Percentiles rank a stretch among this genome's conserved stretches.
phyloP scores from a whole-genome alignment of 2,329 filamentous ascomycete genomes.

The Samsoniella hepiali region DNA sequence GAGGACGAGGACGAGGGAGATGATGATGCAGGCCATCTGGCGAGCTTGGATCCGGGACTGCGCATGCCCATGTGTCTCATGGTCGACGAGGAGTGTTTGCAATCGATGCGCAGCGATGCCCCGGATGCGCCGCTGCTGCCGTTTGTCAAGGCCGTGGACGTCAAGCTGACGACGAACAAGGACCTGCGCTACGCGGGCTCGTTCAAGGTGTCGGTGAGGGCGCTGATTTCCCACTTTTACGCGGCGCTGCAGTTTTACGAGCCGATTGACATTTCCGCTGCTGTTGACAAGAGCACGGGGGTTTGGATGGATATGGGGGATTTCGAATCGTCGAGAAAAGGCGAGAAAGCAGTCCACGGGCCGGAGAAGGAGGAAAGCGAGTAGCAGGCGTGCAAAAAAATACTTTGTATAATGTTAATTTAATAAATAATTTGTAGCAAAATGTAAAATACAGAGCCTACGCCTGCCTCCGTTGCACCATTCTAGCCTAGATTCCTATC shows the following conservation, averaged over 20 bases:
- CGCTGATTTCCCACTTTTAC: constrained; percentile 3
- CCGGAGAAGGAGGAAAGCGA: background rate
- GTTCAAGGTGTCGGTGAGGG: constrained; percentile 2
- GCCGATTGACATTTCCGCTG: background rate
- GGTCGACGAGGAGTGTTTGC: constrained; percentile 10
- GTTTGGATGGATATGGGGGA: background rate
- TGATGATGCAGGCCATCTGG: background rate
- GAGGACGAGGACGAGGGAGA: background rate
- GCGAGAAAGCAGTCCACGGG: background rate
- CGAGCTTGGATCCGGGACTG: constrained; percentile 4
- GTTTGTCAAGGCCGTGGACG: constrained; percentile 10
- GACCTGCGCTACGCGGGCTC: constrained; percentile 3
- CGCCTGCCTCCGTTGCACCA: too few species aligned
- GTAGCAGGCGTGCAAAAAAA: background rate
- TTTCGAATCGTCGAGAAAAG: background rate
- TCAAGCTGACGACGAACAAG: background rate
- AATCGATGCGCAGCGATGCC: background rate
- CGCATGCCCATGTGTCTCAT: constrained; percentile 13
- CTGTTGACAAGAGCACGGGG: background rate
- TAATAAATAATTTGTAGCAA: too few species aligned
- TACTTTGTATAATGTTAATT: too few species aligned
- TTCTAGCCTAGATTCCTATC: too few species aligned
- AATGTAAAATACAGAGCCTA: too few species aligned
- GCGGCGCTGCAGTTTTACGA: constrained; percentile 8
- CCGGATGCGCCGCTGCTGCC: background rate